A percentile compares a stretch with the other conserved stretches of the same genome.
Evolutionary conservation across 306 rosid species (phyloP).

Genomic region (Urtica urens): DNA sequence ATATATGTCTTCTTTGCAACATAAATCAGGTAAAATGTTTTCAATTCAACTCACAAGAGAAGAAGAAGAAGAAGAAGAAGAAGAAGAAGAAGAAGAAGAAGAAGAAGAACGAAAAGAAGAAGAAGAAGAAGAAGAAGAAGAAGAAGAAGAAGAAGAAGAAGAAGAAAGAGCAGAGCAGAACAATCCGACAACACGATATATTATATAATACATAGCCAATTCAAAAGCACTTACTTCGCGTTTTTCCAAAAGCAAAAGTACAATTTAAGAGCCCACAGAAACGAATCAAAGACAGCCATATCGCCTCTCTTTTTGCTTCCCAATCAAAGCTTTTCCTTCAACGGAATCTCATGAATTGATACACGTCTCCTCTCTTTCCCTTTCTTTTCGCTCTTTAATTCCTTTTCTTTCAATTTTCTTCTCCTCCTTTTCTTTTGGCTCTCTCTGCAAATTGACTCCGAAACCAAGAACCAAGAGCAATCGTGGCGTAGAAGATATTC

Average conservation of each 20-base stretch:
- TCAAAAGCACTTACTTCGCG: slow-evolving; percentile 39
- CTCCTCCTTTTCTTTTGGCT: slow-evolving; percentile 11
- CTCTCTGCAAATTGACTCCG: slow-evolving; percentile 3
- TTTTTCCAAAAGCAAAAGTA: slow-evolving; percentile 37
- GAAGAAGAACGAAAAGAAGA: not conserved
- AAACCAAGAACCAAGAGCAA: slow-evolving; percentile 1
- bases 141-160: no score
- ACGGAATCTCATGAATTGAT: slow-evolving; percentile 31
- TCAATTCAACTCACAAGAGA: slow-evolving; percentile 2
- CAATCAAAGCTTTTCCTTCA: slow-evolving; percentile 5
- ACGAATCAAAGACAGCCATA: slow-evolving; percentile 26
- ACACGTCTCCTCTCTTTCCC: slow-evolving; percentile 21
- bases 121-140: no score
- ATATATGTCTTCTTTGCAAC: no score
- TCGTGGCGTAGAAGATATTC: slow-evolving; percentile 26
- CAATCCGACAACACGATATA: slow-evolving; percentile 2
- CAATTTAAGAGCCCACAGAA: slow-evolving; percentile 16
- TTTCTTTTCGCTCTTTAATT: slow-evolving; percentile 9
- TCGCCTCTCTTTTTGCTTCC: slow-evolving; percentile 19
- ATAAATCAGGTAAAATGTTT: no score
- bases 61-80: not conserved
- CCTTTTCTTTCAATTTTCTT: not conserved
- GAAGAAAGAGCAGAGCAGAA: not conserved
- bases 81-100: not conserved
- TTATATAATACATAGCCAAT: not conserved